Percentiles rank a stretch among this genome's conserved stretches.
Evolutionary conservation across 768 basidiomycete genomes (phyloP).

Genomic region (Neoboletus magnificus): DNA sequence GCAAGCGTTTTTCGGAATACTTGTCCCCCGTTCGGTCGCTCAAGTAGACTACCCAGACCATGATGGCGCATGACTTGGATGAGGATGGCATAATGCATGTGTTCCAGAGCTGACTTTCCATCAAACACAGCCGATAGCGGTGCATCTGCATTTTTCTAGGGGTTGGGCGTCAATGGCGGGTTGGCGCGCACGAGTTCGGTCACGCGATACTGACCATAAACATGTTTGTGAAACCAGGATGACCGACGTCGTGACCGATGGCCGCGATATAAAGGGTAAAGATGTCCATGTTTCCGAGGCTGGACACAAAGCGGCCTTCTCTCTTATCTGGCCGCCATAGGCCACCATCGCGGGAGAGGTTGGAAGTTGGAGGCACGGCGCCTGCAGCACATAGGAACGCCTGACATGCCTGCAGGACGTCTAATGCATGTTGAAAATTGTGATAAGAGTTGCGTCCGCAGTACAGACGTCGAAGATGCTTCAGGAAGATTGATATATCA

Average conservation of each 20-base stretch:
- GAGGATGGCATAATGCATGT: conserved; percentile 85
- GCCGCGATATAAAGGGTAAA: conserved; percentile 87
- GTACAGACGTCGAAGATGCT: conserved; percentile 89
- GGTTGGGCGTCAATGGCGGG: conserved; percentile 2
- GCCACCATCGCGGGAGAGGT: conserved; percentile 42
- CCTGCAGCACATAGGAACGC: conserved; percentile 77
- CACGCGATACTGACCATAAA: conserved; percentile 70
- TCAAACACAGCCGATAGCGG: conserved; percentile 88
- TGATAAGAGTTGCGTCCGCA: conserved; percentile 92
- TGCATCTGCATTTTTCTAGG: conserved; percentile 88
- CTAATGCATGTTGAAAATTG: conserved; percentile 95
- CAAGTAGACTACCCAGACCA: conserved; percentile 67
- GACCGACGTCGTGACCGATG: conserved; percentile 96
- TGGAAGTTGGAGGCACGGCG: conserved; percentile 73
- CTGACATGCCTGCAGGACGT: conserved; percentile 92
- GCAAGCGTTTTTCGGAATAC: conserved; percentile 73
- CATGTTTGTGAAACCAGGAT: conserved; percentile 89
- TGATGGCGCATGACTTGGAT: conserved; percentile 77
- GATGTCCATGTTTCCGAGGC: conserved; percentile 64
- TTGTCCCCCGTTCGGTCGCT: conserved; percentile 45
- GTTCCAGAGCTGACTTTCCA: conserved; percentile 86
- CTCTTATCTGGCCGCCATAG: conserved; percentile 40
- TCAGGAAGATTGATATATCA: conserved; percentile 73
- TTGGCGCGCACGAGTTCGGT: not conserved
- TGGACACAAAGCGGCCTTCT: conserved; percentile 35